Evolutionary conservation across 2,329 filamentous ascomycete genomes (phyloP).

Genomic region (Ophiostoma montium): DNA sequence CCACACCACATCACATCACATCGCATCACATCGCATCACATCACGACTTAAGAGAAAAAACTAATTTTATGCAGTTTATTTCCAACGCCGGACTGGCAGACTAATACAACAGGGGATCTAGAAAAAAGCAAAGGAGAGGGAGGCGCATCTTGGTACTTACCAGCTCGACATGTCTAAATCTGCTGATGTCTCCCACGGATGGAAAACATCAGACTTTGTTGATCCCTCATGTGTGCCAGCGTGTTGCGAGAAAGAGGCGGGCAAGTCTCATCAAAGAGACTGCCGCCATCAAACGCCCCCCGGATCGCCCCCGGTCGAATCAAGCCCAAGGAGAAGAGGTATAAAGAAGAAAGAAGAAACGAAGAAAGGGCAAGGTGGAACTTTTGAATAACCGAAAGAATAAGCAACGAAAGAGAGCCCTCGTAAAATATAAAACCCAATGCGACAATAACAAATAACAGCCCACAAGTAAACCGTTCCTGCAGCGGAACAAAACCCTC

Average conservation of each 20-base stretch:
- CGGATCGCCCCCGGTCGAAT: neutral
- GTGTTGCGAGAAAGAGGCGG: conserved; percentile 2
- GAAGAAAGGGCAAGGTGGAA: neutral
- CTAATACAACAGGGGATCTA: neutral
- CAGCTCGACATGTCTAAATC: conserved; percentile 6
- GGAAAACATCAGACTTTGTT: neutral
- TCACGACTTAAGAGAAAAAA: no score
- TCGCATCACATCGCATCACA: neutral
- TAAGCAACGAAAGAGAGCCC: neutral
- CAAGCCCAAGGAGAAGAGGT: neutral
- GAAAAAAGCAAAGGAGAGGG: neutral
- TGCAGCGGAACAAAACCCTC: neutral
- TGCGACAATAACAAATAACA: neutral
- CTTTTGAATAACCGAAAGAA: neutral
- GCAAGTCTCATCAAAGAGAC: no score
- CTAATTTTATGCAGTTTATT: neutral
- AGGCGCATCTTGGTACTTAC: conserved; percentile 6
- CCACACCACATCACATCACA: no score
- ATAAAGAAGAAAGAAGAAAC: neutral
- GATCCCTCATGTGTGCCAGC: conserved; percentile 9
- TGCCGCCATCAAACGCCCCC: neutral
- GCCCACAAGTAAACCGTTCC: neutral
- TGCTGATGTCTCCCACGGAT: neutral
- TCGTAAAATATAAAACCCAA: neutral
- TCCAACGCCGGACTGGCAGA: neutral